phyloP scores from a whole-genome alignment of 345 rosid species.

The Laguncularia racemosa region DNA sequence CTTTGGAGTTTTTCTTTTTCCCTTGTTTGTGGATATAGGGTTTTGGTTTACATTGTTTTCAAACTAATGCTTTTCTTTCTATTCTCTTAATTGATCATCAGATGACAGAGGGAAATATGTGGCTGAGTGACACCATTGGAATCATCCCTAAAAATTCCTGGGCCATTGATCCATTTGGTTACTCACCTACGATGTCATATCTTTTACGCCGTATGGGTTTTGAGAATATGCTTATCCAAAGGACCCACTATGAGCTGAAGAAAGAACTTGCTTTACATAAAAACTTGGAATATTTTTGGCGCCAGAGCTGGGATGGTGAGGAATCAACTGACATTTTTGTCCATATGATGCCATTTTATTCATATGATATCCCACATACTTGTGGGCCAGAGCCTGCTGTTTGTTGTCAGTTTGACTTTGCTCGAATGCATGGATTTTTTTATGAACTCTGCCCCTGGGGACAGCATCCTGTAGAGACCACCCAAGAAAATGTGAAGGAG shows the following conservation, averaged over 20 bases:
- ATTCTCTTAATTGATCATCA: constrained; percentile 12
- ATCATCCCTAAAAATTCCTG: constrained; percentile 90
- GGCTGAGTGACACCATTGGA: constrained; percentile 92
- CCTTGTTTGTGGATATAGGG: no score
- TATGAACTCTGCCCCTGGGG: constrained; percentile 92
- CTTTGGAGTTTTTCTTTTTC: no score
- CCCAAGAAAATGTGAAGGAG: constrained; percentile 73
- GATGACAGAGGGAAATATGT: constrained; percentile 92
- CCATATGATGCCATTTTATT: constrained; percentile 99
- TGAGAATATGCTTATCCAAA: constrained; percentile 97
- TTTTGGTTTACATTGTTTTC: no score
- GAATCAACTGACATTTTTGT: constrained; percentile 93
- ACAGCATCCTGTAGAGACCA: constrained; percentile 66
- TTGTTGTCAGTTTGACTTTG: constrained; percentile 98
- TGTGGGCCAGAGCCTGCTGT: constrained; percentile 99
- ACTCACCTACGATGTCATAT: constrained; percentile 97
- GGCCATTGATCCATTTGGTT: constrained; percentile 99
- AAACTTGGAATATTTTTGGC: constrained; percentile 92
- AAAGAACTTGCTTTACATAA: constrained; percentile 86
- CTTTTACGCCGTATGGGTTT: constrained; percentile 97
- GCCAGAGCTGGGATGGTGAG: constrained; percentile 91
- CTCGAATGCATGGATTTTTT: constrained; percentile 44
- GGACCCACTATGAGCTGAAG: constrained; percentile 98
- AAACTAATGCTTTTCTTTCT: no score
- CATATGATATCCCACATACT: constrained; percentile 95